A percentile compares a stretch with the other conserved stretches of the same genome.
Conservation (phyloP, 2,329 filamentous ascomycete species). For the Raffaelea deltoideospora region DNA sequence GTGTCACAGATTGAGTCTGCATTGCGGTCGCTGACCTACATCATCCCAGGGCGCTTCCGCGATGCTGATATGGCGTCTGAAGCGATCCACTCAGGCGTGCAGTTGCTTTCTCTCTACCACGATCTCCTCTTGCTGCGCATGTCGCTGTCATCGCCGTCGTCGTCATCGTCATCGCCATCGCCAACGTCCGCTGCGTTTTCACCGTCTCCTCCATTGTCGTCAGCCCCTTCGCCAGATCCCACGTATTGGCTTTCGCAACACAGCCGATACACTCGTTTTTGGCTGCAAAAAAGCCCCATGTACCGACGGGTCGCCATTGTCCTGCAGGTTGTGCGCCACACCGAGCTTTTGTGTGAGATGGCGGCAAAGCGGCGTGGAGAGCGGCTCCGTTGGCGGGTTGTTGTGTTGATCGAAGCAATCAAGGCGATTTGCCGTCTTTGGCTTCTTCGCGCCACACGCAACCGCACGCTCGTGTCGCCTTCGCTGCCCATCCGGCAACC, state of each 20-base stretch:
- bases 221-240: slow-evolving; percentile 8
- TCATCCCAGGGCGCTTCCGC: slow-evolving; percentile 80
- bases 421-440: slow-evolving; percentile 77
- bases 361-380: slow-evolving; percentile 75
- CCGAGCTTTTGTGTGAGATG: slow-evolving; percentile 96
- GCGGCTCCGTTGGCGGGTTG: slow-evolving; percentile 67
- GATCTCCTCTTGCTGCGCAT: slow-evolving; percentile 61
- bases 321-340: slow-evolving; percentile 85
- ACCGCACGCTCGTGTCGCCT: slow-evolving; percentile 67
- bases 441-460: slow-evolving; percentile 68
- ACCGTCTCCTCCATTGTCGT: slow-evolving; percentile 26
- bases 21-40: slow-evolving; percentile 82
- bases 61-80: slow-evolving; percentile 94
- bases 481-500: slow-evolving; percentile 75
- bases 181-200: not conserved
- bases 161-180: slow-evolving; percentile 11
- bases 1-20: slow-evolving; percentile 93
- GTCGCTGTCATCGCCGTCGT: not conserved
- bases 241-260: slow-evolving; percentile 23
- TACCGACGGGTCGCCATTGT: slow-evolving; percentile 73
- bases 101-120: slow-evolving; percentile 85
- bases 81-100: slow-evolving; percentile 74
- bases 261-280: slow-evolving; percentile 52
- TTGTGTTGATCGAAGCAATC: slow-evolving; percentile 69
- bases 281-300: slow-evolving; percentile 45